A percentile compares a stretch with the other conserved stretches of the same genome.
Conservation (phyloP, 2,329 filamentous ascomycete species). For the Dothistroma septosporum region DNA sequence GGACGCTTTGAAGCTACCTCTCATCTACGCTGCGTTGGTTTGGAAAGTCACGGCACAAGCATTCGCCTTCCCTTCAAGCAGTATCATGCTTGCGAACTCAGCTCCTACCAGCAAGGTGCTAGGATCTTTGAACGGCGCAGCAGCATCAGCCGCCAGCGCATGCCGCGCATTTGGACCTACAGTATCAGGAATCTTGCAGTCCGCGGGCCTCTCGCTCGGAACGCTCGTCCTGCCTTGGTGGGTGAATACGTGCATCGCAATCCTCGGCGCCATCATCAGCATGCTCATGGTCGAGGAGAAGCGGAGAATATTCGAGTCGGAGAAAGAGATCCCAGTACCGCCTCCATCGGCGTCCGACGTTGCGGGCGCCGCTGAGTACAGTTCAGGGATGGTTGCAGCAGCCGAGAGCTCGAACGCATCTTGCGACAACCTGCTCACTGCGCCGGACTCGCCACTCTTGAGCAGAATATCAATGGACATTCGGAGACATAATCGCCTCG, state of each 20-base stretch:
- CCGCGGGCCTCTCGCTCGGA: slow-evolving; percentile 70
- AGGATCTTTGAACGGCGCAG: slow-evolving; percentile 87
- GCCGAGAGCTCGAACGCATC: slow-evolving; percentile 26
- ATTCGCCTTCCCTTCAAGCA: slow-evolving; percentile 84
- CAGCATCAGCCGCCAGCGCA: slow-evolving; percentile 84
- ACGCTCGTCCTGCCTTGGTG: slow-evolving; percentile 93
- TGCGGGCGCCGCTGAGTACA: slow-evolving; percentile 19
- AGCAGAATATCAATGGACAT: slow-evolving; percentile 25
- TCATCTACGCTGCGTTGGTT: slow-evolving; percentile 72
- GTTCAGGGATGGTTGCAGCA: slow-evolving; percentile 23
- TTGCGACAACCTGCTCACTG: slow-evolving; percentile 24
- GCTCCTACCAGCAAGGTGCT: slow-evolving; percentile 79
- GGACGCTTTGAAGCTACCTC: slow-evolving; percentile 62
- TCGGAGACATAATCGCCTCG: slow-evolving; percentile 19
- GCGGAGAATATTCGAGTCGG: slow-evolving; percentile 26
- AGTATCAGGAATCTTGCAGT: slow-evolving; percentile 79
- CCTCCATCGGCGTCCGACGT: slow-evolving; percentile 21
- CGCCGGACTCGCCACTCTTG: slow-evolving; percentile 30
- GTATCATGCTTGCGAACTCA: slow-evolving; percentile 83
- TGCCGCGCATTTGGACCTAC: slow-evolving; percentile 86
- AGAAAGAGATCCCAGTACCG: slow-evolving; percentile 23
- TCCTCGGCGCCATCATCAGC: slow-evolving; percentile 70
- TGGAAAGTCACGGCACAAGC: slow-evolving; percentile 93
- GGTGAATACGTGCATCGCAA: slow-evolving; percentile 73
- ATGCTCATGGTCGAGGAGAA: slow-evolving; percentile 57